Conservation (phyloP, 441 rosid species). For the Geranium incanum region DNA sequence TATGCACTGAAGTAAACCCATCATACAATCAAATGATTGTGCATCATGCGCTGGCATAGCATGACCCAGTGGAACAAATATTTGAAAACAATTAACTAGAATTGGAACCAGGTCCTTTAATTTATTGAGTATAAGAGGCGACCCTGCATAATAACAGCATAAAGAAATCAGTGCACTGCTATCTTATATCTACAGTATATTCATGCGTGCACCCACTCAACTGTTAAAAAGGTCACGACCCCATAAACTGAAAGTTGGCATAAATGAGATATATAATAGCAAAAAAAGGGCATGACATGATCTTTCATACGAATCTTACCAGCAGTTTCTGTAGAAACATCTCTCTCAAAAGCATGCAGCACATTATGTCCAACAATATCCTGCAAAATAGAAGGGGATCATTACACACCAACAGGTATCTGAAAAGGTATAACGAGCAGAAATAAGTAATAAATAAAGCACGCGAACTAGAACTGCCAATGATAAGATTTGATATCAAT, state of each 20-base stretch:
- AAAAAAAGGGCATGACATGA: constrained; percentile 7
- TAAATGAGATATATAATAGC: constrained; percentile 6
- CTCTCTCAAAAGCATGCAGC: constrained; percentile 52
- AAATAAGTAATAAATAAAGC: not conserved
- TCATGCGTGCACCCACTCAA: not conserved
- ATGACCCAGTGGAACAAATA: constrained; percentile 52
- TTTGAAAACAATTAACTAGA: constrained; percentile 63
- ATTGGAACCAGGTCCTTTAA: constrained; percentile 61
- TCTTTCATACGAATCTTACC: constrained; percentile 35
- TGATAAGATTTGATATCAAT: not conserved
- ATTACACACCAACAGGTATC: constrained; percentile 12
- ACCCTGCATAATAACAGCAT: constrained; percentile 36
- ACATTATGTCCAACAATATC: constrained; percentile 26
- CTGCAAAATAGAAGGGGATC: constrained; percentile 26
- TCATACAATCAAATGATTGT: constrained; percentile 55
- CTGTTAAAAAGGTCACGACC: not conserved
- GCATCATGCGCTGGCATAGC: constrained; percentile 37
- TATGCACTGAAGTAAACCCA: constrained; percentile 54
- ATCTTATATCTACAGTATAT: constrained; percentile 2
- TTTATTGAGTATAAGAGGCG: constrained; percentile 36
- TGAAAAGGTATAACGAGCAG: constrained; percentile 12
- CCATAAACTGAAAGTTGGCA: not conserved
- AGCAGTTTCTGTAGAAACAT: constrained; percentile 35
- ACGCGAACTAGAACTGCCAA: not conserved
- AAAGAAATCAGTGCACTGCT: constrained; percentile 12